Evolutionary conservation across 2,329 filamentous ascomycete genomes (phyloP).

Genomic region (Bertia moriformis): DNA sequence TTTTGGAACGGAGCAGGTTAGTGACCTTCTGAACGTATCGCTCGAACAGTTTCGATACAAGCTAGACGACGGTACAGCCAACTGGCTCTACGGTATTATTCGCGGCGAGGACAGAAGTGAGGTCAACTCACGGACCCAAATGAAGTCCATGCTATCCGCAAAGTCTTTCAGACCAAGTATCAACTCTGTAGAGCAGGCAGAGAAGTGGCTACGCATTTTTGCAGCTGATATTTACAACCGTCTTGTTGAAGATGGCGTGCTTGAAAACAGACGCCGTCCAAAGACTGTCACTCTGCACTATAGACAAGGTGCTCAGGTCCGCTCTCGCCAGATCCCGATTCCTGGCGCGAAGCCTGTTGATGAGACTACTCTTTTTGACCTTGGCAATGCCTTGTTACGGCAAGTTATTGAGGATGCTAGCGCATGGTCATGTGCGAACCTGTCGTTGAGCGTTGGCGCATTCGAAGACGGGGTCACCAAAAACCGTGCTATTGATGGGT

Average conservation of each 20-base stretch:
- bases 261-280: slow-evolving; percentile 75
- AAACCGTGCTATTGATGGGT: slow-evolving; percentile 74
- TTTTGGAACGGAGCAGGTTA: slow-evolving; percentile 69
- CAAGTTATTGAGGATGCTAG: slow-evolving; percentile 67
- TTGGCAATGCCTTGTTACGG: slow-evolving; percentile 62
- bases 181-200: slow-evolving; percentile 61
- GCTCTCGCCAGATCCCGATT: slow-evolving; percentile 64
- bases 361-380: slow-evolving; percentile 56
- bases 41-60: slow-evolving; percentile 64
- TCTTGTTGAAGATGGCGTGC: slow-evolving; percentile 75
- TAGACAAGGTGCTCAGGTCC: slow-evolving; percentile 56
- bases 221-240: slow-evolving; percentile 79
- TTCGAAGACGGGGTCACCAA: slow-evolving; percentile 78
- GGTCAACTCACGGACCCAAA: slow-evolving; percentile 79
- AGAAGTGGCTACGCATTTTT: slow-evolving; percentile 81
- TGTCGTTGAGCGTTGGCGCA: slow-evolving; percentile 76
- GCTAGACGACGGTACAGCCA: slow-evolving; percentile 70
- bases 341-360: slow-evolving; percentile 61
- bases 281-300: slow-evolving; percentile 77
- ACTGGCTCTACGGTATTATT: slow-evolving; percentile 73
- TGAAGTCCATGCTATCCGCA: slow-evolving; percentile 93
- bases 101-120: slow-evolving; percentile 77
- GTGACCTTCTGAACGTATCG: slow-evolving; percentile 58
- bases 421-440: slow-evolving; percentile 82
- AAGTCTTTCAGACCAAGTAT: slow-evolving; percentile 87